Percentiles rank a stretch among this genome's conserved stretches.
These are phyloP conservation scores for Acacia acuminata DNA, from an alignment of 306 rosid genomes.

Conservation along the genomic window DNA sequence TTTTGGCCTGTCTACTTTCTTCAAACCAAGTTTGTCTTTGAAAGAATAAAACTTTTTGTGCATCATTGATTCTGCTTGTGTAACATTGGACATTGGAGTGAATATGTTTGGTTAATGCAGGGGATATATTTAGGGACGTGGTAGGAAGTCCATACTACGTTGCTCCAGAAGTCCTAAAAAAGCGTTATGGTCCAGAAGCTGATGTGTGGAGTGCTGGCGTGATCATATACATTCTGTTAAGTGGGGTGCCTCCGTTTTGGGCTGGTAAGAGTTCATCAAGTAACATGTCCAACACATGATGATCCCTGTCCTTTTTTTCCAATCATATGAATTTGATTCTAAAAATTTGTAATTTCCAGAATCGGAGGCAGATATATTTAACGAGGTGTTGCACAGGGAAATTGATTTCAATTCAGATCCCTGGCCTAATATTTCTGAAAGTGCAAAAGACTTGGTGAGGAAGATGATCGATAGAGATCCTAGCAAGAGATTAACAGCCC, in stretches of 20 bases:
- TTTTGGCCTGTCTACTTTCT: constrained; percentile 86
- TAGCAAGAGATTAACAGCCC: constrained; percentile 64
- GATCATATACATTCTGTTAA: constrained; percentile 81
- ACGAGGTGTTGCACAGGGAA: constrained; percentile 61
- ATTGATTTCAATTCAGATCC: constrained; percentile 81
- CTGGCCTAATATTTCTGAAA: constrained; percentile 80
- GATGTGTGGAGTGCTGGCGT: constrained; percentile 98
- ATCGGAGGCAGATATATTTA: constrained; percentile 69
- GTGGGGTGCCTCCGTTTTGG: constrained; percentile 98
- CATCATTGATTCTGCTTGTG: background rate
- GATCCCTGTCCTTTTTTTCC: background rate
- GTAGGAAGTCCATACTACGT: constrained; percentile 96
- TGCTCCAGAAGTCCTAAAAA: constrained; percentile 82
- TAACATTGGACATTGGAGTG: background rate
- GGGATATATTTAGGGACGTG: constrained; percentile 68
- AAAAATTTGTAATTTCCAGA: constrained; percentile 38
- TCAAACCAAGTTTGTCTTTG: constrained; percentile 76
- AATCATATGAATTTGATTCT: background rate
- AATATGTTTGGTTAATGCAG: constrained; percentile 46
- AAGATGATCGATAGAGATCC: constrained; percentile 86
- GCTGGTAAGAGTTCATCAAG: constrained; percentile 59
- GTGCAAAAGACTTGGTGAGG: constrained; percentile 81
- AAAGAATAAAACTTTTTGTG: background rate
- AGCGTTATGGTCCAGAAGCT: constrained; percentile 76
- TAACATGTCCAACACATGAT: constrained; percentile 8